Evolutionary conservation across 257 asterid genomes (phyloP).

Genomic region (Capsicum baccatum): DNA sequence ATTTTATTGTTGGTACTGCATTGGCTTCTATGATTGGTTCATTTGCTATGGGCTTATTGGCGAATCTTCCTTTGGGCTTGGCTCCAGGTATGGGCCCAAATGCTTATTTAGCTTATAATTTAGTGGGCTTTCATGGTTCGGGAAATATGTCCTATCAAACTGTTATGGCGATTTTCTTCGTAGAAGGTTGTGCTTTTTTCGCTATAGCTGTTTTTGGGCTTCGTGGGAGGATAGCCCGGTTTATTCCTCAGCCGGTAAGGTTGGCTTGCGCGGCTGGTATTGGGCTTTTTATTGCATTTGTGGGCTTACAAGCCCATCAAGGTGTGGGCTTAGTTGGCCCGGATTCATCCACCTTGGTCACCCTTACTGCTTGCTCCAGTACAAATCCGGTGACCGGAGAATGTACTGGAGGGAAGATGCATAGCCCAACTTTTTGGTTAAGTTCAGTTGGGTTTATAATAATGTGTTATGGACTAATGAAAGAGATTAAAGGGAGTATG

Average conservation of each 20-base stretch:
- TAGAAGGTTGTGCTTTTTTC: conserved; percentile 71
- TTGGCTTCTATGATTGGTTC: conserved; percentile 74
- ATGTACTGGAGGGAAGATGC: conserved; percentile 67
- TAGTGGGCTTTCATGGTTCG: conserved; percentile 81
- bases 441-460: conserved; percentile 62
- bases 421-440: conserved; percentile 79
- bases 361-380: conserved; percentile 53
- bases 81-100: conserved; percentile 90
- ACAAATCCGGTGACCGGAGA: conserved; percentile 52
- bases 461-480: conserved; percentile 69
- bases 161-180: conserved; percentile 66
- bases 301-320: conserved; percentile 67
- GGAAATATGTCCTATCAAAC: conserved; percentile 63
- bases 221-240: conserved; percentile 67
- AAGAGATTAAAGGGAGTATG: conserved; percentile 76
- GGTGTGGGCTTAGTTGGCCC: conserved; percentile 80
- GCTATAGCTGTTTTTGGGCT: conserved; percentile 70
- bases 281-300: conserved; percentile 75
- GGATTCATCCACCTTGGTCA: conserved; percentile 55
- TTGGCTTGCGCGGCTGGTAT: conserved; percentile 70
- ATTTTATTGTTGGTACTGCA: conserved; percentile 68
- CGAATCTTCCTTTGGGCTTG: conserved; percentile 72
- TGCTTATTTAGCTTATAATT: conserved; percentile 66
- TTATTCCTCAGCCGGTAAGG: conserved; percentile 61
- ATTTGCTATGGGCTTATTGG: conserved; percentile 72